phyloP scores from a whole-genome alignment of 2,329 filamentous ascomycete genomes.

The Fusarium sp. region DNA sequence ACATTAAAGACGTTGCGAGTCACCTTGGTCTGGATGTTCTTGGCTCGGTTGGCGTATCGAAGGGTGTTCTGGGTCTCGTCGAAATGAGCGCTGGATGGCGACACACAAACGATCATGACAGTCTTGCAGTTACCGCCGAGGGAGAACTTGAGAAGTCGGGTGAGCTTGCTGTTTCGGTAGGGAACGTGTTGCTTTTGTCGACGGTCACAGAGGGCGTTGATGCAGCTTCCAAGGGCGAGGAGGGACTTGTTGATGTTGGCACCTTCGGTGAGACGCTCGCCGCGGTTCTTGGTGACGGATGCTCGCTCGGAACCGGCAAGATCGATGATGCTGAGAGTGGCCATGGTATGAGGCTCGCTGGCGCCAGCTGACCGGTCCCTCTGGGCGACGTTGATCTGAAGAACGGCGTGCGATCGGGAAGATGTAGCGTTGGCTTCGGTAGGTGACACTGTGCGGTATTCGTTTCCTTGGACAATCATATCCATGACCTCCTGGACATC shows the following conservation, averaged over 20 bases:
- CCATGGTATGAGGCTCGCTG: slow-evolving; percentile 97
- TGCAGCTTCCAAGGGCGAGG: slow-evolving; percentile 93
- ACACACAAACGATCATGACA: slow-evolving; percentile 99
- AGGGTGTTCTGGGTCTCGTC: slow-evolving; percentile 99
- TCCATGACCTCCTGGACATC: slow-evolving; percentile 99
- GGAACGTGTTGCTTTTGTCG: slow-evolving; percentile 94
- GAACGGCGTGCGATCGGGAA: slow-evolving; percentile 94
- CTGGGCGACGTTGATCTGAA: slow-evolving; percentile 96
- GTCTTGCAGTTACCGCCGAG: slow-evolving; percentile 98
- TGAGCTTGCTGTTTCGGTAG: slow-evolving; percentile 98
- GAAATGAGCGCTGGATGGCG: slow-evolving; percentile 94
- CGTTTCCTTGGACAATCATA: slow-evolving; percentile 96
- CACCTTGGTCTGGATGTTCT: slow-evolving; percentile 99
- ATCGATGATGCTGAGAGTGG: slow-evolving; percentile 97
- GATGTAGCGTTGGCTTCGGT: slow-evolving; percentile 98
- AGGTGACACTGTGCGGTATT: slow-evolving; percentile 93
- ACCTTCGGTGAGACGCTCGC: slow-evolving; percentile 90
- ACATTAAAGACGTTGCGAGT: slow-evolving; percentile 99
- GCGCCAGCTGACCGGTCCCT: slow-evolving; percentile 94
- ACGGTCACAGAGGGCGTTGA: slow-evolving; percentile 96
- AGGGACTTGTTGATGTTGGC: slow-evolving; percentile 99
- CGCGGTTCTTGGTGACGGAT: slow-evolving; percentile 95
- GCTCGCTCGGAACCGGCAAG: slow-evolving; percentile 95
- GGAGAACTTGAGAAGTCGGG: slow-evolving; percentile 94
- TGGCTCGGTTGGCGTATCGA: slow-evolving; percentile 95